phyloP scores from a whole-genome alignment of 768 basidiomycete genomes.

The Collybiopsis luxurians region DNA sequence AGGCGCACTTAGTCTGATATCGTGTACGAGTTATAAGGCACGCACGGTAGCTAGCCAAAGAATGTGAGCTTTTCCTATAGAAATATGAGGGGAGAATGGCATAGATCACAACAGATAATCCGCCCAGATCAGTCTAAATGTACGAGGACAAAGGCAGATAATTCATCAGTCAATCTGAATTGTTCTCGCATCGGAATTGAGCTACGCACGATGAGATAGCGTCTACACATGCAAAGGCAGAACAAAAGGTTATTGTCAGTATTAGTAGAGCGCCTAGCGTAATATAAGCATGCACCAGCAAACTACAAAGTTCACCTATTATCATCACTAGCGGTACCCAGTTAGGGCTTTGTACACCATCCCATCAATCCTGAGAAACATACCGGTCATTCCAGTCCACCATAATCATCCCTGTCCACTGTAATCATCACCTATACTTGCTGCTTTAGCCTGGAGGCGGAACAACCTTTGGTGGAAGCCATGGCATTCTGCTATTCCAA shows the following conservation, averaged over 20 bases:
- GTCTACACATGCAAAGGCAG: slow-evolving; percentile 86
- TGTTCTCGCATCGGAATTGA: slow-evolving; percentile 2
- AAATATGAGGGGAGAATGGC: slow-evolving; percentile 92
- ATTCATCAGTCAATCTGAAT: slow-evolving; percentile 3
- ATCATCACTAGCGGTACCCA: slow-evolving; percentile 71
- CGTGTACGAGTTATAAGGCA: slow-evolving; percentile 21
- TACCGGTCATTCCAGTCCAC: slow-evolving; percentile 93
- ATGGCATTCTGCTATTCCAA: no score
- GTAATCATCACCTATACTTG: no score
- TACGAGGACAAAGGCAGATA: no score
- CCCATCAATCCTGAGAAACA: slow-evolving; percentile 23
- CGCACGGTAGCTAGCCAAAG: slow-evolving; percentile 97
- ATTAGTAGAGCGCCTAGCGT: slow-evolving; percentile 23
- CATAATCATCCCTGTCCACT: no score
- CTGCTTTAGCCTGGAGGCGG: no score
- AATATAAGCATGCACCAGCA: slow-evolving; percentile 55
- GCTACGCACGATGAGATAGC: slow-evolving; percentile 83
- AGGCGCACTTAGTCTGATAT: neutral
- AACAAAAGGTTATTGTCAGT: neutral
- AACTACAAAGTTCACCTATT: slow-evolving; percentile 84
- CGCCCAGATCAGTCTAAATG: slow-evolving; percentile 89
- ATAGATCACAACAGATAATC: slow-evolving; percentile 93
- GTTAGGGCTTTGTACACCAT: neutral
- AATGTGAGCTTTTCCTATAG: slow-evolving; percentile 91
- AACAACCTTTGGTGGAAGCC: no score